Conservation (phyloP, 495 filamentous ascomycete genomes). For the Xylaria nigripes region DNA sequence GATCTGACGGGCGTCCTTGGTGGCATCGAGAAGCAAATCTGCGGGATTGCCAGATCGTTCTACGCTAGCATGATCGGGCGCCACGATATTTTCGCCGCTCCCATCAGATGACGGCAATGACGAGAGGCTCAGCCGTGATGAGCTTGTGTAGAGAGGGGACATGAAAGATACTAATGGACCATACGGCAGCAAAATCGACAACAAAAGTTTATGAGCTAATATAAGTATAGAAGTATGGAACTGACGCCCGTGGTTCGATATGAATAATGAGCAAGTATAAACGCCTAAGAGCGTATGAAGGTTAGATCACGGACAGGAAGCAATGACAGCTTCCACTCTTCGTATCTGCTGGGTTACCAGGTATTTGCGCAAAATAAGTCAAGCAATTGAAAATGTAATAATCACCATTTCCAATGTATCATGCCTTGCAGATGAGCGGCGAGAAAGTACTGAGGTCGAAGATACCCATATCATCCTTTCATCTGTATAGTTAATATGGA, state of each 20-base stretch:
- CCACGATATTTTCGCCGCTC: conserved; percentile 6
- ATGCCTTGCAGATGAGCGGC: conserved; percentile 2
- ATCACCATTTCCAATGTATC: conserved; percentile 12
- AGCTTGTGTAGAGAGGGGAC: conserved; percentile 16
- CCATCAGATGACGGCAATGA: conserved; percentile 9
- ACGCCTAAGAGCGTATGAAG: conserved; percentile 19
- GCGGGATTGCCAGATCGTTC: conserved; percentile 12
- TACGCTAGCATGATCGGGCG: conserved; percentile 5
- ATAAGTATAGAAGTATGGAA: neutral
- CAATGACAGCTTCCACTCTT: neutral
- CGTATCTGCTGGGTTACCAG: neutral
- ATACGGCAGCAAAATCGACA: neutral
- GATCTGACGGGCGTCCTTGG: conserved; percentile 39
- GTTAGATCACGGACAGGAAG: neutral
- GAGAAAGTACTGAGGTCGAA: neutral
- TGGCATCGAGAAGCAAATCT: conserved; percentile 13
- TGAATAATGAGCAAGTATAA: neutral
- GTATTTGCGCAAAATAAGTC: neutral
- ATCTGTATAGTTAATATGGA: neutral
- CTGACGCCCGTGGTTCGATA: neutral
- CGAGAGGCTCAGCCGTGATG: conserved; percentile 10
- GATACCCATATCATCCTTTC: neutral
- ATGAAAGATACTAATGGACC: conserved; percentile 12
- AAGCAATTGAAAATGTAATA: conserved; percentile 7
- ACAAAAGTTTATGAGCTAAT: neutral